phyloP scores from a whole-genome alignment of 805 yeast species.

The Wickerhamiella kazuoi region DNA sequence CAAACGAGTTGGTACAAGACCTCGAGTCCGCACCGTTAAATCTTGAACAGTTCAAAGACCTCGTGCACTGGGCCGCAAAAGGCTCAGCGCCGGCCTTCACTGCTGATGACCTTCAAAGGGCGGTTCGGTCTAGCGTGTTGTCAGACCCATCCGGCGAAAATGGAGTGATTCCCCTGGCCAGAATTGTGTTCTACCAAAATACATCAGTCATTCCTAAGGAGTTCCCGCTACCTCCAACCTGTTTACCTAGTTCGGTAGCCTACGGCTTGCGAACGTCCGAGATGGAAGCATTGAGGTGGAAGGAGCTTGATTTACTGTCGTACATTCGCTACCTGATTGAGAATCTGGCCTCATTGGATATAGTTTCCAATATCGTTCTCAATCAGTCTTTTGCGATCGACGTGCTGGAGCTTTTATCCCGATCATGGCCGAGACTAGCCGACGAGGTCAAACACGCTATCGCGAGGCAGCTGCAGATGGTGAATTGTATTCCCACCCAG shows the following conservation, averaged over 20 bases:
- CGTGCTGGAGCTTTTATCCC: constrained; percentile 14
- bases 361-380: constrained; percentile 10
- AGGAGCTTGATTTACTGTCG: constrained; percentile 10
- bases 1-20: constrained; percentile 13
- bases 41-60: constrained; percentile 9
- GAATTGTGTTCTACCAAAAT: constrained; percentile 15
- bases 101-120: neutral
- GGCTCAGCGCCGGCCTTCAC: neutral
- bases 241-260: constrained; percentile 17
- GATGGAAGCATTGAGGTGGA: constrained; percentile 17
- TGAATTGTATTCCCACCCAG: constrained; percentile 23
- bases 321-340: constrained; percentile 14
- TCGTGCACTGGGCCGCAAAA: constrained; percentile 18
- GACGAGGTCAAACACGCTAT: constrained; percentile 5
- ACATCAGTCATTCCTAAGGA: constrained; percentile 12
- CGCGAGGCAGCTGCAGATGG: constrained; percentile 5
- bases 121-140: constrained; percentile 2
- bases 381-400: constrained; percentile 14
- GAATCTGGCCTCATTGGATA: constrained; percentile 2
- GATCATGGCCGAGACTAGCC: constrained; percentile 15
- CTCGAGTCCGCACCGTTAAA: constrained; percentile 16
- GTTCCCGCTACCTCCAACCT: constrained; percentile 18
- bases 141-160: neutral
- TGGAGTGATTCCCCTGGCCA: constrained; percentile 9
- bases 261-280: constrained; percentile 8